A percentile compares a stretch with the other conserved stretches of the same genome.
phyloP scores from a whole-genome alignment of 2,329 filamentous ascomycete species.

The Fusarium sp. region DNA sequence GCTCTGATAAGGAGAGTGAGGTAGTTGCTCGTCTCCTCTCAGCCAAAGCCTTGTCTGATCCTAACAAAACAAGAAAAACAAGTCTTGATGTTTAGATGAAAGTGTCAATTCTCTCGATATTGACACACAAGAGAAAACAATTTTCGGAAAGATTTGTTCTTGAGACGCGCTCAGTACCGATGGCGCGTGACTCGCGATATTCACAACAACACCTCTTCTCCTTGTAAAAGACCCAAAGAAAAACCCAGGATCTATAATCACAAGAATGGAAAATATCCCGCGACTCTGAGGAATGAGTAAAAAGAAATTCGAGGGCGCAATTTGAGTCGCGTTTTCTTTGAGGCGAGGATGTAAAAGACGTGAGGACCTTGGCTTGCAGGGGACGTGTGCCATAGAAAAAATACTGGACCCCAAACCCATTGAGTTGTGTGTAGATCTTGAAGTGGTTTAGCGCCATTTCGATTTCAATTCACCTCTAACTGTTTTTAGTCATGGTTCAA shows the following conservation, averaged over 20 bases:
- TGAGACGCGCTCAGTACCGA: neutral
- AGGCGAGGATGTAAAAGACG: neutral
- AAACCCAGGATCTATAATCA: neutral
- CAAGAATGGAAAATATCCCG: neutral
- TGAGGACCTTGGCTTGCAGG: constrained; percentile 3
- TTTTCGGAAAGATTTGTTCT: neutral
- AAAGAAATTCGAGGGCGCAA: neutral
- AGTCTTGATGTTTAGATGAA: neutral
- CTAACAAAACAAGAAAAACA: neutral
- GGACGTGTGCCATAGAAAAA: neutral
- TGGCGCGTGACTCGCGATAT: neutral
- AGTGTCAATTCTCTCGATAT: neutral
- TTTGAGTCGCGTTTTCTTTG: constrained; percentile 3
- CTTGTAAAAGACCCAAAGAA: neutral
- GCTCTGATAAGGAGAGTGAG: neutral
- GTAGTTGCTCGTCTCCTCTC: neutral
- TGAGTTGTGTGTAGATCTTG: neutral
- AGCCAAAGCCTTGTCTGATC: neutral
- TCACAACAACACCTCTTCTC: constrained; percentile 6
- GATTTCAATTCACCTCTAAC: neutral
- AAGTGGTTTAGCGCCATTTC: neutral
- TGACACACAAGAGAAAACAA: neutral
- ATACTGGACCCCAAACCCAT: neutral
- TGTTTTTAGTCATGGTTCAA: neutral
- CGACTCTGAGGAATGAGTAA: neutral